These are phyloP conservation scores for Citrus mangshanensis DNA, from an alignment of 345 rosid species.

Conservation along the genomic window DNA sequence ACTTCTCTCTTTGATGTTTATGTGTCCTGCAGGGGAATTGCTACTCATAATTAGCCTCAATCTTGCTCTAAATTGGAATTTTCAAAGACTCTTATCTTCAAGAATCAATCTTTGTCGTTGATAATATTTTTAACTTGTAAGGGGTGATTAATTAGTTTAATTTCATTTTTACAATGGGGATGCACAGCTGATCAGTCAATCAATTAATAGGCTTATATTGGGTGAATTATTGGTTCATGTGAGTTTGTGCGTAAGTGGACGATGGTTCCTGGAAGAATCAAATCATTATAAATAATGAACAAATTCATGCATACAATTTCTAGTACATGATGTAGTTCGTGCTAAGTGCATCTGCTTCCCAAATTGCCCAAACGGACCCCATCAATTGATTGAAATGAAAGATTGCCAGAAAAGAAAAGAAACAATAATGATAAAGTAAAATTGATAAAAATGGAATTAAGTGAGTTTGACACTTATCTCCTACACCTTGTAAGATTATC, in stretches of 20 bases:
- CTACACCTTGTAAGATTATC: not conserved
- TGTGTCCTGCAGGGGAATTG: conserved; percentile 4
- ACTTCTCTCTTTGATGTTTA: conserved; percentile 9
- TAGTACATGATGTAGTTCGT: conserved; percentile 6
- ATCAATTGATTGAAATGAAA: not conserved
- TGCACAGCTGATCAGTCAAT: no score
- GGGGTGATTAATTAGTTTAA: not conserved
- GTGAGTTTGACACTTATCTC: not conserved
- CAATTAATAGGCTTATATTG: not conserved
- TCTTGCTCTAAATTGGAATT: not conserved
- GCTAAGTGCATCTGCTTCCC: not conserved
- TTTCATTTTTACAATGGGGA: not conserved
- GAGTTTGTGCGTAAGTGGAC: conserved; percentile 23
- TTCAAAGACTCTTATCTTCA: not conserved
- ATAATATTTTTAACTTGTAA: no score
- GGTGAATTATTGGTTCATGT: conserved; percentile 38
- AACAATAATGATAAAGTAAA: not conserved
- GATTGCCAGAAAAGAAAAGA: not conserved
- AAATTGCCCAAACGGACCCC: not conserved
- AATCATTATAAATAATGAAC: conserved; percentile 9
- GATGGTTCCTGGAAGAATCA: conserved; percentile 37
- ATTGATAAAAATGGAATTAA: not conserved
- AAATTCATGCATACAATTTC: not conserved
- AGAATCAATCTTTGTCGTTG: not conserved
- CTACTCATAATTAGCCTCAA: not conserved